These are phyloP conservation scores for Phytophthora melonis DNA, from an alignment of 352 stramenopile species.

Conservation along the genomic window DNA sequence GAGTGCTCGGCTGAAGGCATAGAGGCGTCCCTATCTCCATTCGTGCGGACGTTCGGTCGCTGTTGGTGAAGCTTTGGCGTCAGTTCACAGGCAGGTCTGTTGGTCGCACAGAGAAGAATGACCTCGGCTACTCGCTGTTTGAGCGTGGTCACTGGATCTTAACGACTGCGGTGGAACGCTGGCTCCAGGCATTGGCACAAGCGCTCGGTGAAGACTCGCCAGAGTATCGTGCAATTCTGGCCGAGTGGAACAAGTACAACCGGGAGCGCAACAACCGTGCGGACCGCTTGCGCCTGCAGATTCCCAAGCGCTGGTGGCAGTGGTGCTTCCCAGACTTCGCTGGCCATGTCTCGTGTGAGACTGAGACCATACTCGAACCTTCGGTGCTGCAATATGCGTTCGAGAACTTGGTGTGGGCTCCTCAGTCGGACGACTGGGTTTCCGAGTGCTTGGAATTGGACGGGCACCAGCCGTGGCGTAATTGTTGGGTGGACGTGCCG, in stretches of 20 bases:
- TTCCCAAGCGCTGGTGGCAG: not conserved
- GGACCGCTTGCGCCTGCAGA: not conserved
- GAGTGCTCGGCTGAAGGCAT: not conserved
- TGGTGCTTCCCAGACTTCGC: not conserved
- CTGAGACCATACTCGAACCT: not conserved
- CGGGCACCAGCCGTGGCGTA: too few species aligned
- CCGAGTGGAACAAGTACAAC: not conserved
- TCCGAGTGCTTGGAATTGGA: too few species aligned
- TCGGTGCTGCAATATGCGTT: too few species aligned
- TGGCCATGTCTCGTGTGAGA: too few species aligned
- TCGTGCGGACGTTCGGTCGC: not conserved
- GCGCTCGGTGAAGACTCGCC: not conserved
- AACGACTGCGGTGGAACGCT: not conserved
- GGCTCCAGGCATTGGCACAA: not conserved
- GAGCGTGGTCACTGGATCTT: slow-evolving; percentile 2
- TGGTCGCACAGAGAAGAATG: not conserved
- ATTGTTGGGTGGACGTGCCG: too few species aligned
- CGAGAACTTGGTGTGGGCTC: too few species aligned
- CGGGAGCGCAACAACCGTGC: not conserved
- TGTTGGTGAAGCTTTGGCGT: slow-evolving; percentile 1
- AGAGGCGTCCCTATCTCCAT: not conserved
- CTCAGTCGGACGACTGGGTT: too few species aligned
- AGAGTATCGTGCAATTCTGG: not conserved
- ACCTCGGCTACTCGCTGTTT: not conserved
- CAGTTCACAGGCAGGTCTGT: not conserved